phyloP scores from a whole-genome alignment of 202 grass and related monocot genomes.

The Setaria italica region DNA sequence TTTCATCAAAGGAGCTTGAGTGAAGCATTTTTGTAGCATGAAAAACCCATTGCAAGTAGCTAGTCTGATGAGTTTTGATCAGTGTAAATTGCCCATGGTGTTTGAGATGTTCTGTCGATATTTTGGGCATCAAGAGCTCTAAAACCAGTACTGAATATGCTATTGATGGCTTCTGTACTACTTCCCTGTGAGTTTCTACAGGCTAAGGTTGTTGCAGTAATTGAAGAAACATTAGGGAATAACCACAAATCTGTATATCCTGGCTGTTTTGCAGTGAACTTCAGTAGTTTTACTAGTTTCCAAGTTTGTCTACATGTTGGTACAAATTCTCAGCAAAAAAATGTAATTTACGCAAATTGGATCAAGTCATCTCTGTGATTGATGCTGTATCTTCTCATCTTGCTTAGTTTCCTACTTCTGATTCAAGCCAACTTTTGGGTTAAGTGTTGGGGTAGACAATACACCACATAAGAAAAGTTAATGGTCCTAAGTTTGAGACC shows the following conservation, averaged over 20 bases:
- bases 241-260: not conserved
- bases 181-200: not conserved
- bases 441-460: not conserved
- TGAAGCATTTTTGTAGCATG: conserved; percentile 15
- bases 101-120: not conserved
- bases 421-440: not conserved
- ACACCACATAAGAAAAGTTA: not conserved
- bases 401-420: conserved; percentile 9
- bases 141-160: conserved; percentile 6
- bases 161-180: not conserved
- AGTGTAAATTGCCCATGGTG: not conserved
- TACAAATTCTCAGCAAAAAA: not conserved
- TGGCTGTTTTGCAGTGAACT: not conserved
- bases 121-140: not conserved
- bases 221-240: not conserved
- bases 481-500: not conserved
- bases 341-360: not conserved
- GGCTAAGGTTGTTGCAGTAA: not conserved
- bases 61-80: not conserved
- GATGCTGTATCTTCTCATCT: conserved; percentile 22
- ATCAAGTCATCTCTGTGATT: not conserved
- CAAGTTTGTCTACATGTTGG: not conserved
- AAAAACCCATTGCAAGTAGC: not conserved
- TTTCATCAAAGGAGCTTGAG: not conserved
- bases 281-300: not conserved